Evolutionary conservation across 352 stramenopile genomes (phyloP), one percentile per base, ranked within the genome.

Genomic region (Plasmopara muralis): DNA sequence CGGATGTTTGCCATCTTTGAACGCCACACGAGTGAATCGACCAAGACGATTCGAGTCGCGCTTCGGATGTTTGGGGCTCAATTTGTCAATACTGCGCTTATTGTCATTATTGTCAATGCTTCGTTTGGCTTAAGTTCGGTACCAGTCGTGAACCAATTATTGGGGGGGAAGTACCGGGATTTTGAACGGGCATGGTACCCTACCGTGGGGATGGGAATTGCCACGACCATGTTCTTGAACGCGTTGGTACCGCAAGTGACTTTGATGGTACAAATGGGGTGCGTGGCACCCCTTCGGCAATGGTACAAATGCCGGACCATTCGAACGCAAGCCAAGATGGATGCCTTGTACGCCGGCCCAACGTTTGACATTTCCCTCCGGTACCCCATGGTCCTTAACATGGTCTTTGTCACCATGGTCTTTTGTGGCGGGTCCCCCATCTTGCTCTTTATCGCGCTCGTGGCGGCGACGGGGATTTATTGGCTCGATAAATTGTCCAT

Each of bases 341-440:
- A 81, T 48, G 64, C 59, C 30, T 35, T 79, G 38, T 85, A 79
- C 42, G 66, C 66, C 3, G 71, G 67, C 8, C 64, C 71, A 9
- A 54, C 35, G 12, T 83, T 85, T 16, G 62, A 79, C 25, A 78
- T 83, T 18, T 74, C 71, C 7, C 28, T 63, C 18, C 66, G 72
- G 18, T 85, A 85, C 43, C 69, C 74, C 6, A 71, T 83, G 58
- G 60, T 85, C 16, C 62, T 83, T 25, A 85, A 85, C 55, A 80
- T 70, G 0, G 45, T 85, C 7, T 85, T 81, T 43, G 74, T 85
- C 18, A 80, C 74, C 2, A 70, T 82, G 62, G 62, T 70, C 6
- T 85, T 83, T 47, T 74, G 65, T 15, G 74, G 71, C n/a, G 70
- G 71, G 15, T 64, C 66, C 2, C 74, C 74, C 0, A 35, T 82